Conservation (phyloP, 2,329 filamentous ascomycete genomes). For the Aureobasidium sp. region DNA sequence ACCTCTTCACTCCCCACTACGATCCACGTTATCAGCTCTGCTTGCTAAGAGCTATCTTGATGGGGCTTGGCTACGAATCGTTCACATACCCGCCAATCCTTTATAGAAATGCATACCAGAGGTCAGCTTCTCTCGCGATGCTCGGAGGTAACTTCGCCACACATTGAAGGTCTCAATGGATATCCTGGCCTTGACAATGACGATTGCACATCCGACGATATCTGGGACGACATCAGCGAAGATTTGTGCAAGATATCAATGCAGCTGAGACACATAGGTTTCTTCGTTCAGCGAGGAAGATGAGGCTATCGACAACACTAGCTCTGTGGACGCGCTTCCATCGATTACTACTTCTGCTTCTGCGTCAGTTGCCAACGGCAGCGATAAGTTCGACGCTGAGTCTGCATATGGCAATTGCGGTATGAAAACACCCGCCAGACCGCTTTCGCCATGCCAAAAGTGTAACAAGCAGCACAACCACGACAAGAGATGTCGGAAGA, state of each 20-base stretch:
- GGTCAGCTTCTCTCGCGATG: not conserved
- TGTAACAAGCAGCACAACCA: not conserved
- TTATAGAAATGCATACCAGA: not conserved
- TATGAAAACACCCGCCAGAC: not conserved
- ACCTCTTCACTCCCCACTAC: not conserved
- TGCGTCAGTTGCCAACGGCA: not conserved
- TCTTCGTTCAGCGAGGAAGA: not conserved
- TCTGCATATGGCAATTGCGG: not conserved
- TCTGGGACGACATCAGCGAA: not conserved
- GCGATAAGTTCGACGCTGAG: not conserved
- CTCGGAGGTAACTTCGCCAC: not conserved
- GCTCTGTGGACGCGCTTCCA: no score
- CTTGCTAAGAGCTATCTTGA: not conserved
- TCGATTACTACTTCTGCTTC: not conserved
- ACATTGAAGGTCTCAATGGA: not conserved
- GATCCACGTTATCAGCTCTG: not conserved
- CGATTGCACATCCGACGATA: not conserved
- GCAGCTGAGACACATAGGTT: not conserved
- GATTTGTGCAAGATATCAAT: not conserved
- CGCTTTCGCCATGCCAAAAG: not conserved
- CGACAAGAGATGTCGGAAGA: no score
- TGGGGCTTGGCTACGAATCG: not conserved
- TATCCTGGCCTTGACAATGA: not conserved
- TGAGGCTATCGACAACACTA: not conserved
- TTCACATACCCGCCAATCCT: not conserved